Conservation (phyloP, 495 filamentous ascomycete species). For the Physcia stellaris region DNA sequence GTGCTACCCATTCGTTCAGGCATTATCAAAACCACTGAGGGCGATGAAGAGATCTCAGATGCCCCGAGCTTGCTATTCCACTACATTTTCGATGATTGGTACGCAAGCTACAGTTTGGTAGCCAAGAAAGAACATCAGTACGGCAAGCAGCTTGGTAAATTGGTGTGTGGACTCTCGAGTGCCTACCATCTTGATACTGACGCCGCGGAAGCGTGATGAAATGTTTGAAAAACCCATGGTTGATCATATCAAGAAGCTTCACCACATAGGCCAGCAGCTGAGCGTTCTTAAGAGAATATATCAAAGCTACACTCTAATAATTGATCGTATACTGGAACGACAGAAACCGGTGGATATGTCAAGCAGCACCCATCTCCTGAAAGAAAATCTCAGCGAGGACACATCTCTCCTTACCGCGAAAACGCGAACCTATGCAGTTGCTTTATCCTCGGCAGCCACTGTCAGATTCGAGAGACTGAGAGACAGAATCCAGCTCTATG, state of each 20-base stretch:
- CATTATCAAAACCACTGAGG: conserved; percentile 17
- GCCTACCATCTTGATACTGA: conserved; percentile 3
- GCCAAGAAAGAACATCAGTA: conserved; percentile 48
- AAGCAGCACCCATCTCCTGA: background rate
- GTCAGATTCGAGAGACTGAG: conserved; percentile 63
- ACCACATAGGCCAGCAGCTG: conserved; percentile 54
- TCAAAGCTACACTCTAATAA: conserved; percentile 64
- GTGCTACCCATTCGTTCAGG: conserved; percentile 24
- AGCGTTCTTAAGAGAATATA: conserved; percentile 62
- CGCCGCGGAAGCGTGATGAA: conserved; percentile 28
- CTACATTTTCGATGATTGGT: conserved; percentile 83
- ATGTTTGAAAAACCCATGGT: conserved; percentile 49
- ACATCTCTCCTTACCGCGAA: too few relatives aligned
- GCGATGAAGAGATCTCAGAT: conserved; percentile 39
- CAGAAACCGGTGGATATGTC: conserved; percentile 20
- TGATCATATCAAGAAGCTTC: conserved; percentile 54
- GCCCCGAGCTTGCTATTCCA: conserved; percentile 67
- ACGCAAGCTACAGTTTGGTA: conserved; percentile 51
- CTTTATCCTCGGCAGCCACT: conserved; percentile 48
- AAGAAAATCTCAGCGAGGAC: too few relatives aligned
- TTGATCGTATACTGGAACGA: conserved; percentile 52
- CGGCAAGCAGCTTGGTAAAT: conserved; percentile 35
- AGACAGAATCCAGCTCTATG: conserved; percentile 65
- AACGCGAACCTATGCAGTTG: conserved; percentile 36
- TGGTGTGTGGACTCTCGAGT: conserved; percentile 30